Percentiles rank a stretch among this genome's conserved stretches.
Evolutionary conservation across 2,329 filamentous ascomycete species (phyloP).

Genomic region (Alternaria brassicicola): DNA sequence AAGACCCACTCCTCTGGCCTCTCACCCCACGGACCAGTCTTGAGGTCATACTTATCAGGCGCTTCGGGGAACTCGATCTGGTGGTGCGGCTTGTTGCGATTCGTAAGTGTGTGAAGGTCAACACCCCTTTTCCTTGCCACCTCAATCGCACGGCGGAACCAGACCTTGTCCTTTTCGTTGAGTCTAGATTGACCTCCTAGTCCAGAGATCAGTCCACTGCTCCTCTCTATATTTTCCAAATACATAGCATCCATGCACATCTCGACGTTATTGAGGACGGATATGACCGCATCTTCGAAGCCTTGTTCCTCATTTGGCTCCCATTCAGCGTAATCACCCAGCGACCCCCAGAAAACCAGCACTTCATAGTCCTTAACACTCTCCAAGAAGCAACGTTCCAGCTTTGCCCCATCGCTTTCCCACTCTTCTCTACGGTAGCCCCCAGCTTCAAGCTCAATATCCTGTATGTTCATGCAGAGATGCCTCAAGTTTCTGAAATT

Average conservation of each 20-base stretch:
- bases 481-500: background rate
- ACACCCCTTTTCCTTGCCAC: conserved; percentile 5
- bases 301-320: conserved; percentile 6
- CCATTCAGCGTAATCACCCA: background rate
- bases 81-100: background rate
- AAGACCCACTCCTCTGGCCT: conserved; percentile 17
- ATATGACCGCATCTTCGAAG: conserved; percentile 4
- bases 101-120: conserved; percentile 19
- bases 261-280: background rate
- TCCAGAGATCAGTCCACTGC: background rate
- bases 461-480: background rate
- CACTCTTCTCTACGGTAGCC: background rate
- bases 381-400: background rate
- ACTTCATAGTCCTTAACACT: background rate
- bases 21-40: conserved; percentile 8
- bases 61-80: conserved; percentile 8
- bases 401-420: background rate
- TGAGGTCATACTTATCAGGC: conserved; percentile 11
- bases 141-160: conserved; percentile 11
- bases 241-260: background rate
- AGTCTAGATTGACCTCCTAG: background rate
- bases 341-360: conserved; percentile 3
- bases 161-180: background rate
- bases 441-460: background rate
- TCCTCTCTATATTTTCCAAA: background rate